Evolutionary conservation across 768 basidiomycete genomes (phyloP), one percentile per base, ranked within the genome.

Genomic region (Trametes villosa): DNA sequence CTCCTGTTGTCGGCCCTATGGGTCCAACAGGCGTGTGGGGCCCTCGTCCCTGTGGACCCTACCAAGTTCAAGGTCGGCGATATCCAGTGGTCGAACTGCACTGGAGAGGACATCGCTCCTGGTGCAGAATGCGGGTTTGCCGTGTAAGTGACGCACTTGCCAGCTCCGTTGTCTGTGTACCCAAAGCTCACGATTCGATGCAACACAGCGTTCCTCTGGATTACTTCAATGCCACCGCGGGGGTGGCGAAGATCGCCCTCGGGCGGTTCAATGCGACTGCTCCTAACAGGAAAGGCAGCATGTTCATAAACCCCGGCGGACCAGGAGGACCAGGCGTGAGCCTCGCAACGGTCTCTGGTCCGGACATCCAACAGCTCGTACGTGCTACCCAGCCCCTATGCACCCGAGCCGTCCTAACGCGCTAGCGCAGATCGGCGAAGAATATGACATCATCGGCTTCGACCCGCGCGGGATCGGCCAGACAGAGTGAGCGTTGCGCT

Each of bases 121-220:
- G 64, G 62, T 18, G 57, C 67, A 3, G 69, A 70, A 36, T 70
- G 69, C 50, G 69, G 69, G 7, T 64, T 52, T 26, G 65, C 66
- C 20, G 61, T 67, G 69, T 70, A 44, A 26, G 60, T 59, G 9
- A 7, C 7, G 5, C 17, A 17, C 9, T 9, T 31, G 12, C 31
- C 2, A 2, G 9, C 0, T 1, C n/a, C 11, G 1, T 33, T 7
- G 18, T 41, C 17, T n/a, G n/a, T n/a, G 33, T 20, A 29, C 34
- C 53, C 17, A 52, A 30, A 18, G 15, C 9, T 17, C 9, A 22
- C 53, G 2, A 3, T 6, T 26, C n/a, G n/a, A n/a, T n/a, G n/a
- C n/a, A n/a, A n/a, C n/a, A n/a, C n/a, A 75, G 74, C 15, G 74
- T 74, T 2, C 74, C 75, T 6, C 57, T 74, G 6, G 71, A 76